These are phyloP conservation scores for Margaritispora aquatica DNA, from an alignment of 495 filamentous ascomycete genomes.

Conservation along the genomic window DNA sequence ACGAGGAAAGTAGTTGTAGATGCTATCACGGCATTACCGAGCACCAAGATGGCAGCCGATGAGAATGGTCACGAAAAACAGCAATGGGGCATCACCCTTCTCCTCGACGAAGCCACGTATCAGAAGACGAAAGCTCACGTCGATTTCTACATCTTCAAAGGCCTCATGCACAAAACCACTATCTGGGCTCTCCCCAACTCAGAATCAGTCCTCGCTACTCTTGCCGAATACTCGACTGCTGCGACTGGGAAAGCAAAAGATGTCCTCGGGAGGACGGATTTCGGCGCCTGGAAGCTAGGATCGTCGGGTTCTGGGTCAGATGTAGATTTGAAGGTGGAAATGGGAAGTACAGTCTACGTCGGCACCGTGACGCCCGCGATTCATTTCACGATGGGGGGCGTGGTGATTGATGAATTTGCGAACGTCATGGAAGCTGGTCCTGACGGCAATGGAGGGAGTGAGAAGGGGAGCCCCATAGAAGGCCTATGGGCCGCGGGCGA, in stretches of 20 bases:
- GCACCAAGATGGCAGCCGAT: not conserved
- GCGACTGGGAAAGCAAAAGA: slow-evolving; percentile 33
- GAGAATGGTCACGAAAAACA: too few relatives aligned
- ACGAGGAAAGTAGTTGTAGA: slow-evolving; percentile 46
- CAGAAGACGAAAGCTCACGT: slow-evolving; percentile 43
- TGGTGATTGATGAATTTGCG: slow-evolving; percentile 36
- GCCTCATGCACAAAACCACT: slow-evolving; percentile 44
- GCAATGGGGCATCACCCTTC: slow-evolving; percentile 50
- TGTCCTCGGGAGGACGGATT: slow-evolving; percentile 31
- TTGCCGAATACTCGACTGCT: slow-evolving; percentile 39
- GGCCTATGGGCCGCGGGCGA: slow-evolving; percentile 49
- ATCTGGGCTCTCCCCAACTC: slow-evolving; percentile 38
- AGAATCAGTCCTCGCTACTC: slow-evolving; percentile 31
- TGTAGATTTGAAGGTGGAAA: slow-evolving; percentile 21
- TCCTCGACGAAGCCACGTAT: slow-evolving; percentile 52
- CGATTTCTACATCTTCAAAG: slow-evolving; percentile 54
- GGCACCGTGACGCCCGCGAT: slow-evolving; percentile 53
- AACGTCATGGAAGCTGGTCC: slow-evolving; percentile 32
- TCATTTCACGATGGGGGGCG: slow-evolving; percentile 57
- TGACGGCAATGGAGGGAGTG: slow-evolving; percentile 3
- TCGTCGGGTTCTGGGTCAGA: slow-evolving; percentile 32
- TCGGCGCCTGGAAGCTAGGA: slow-evolving; percentile 52
- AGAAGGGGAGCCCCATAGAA: slow-evolving; percentile 31
- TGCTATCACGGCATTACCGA: slow-evolving; percentile 33
- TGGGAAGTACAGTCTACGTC: slow-evolving; percentile 43